Evolutionary conservation across 1,284 basidiomycete genomes (phyloP), one percentile per base, ranked within the genome.

Genomic region (Ustilago vetiveriae): DNA sequence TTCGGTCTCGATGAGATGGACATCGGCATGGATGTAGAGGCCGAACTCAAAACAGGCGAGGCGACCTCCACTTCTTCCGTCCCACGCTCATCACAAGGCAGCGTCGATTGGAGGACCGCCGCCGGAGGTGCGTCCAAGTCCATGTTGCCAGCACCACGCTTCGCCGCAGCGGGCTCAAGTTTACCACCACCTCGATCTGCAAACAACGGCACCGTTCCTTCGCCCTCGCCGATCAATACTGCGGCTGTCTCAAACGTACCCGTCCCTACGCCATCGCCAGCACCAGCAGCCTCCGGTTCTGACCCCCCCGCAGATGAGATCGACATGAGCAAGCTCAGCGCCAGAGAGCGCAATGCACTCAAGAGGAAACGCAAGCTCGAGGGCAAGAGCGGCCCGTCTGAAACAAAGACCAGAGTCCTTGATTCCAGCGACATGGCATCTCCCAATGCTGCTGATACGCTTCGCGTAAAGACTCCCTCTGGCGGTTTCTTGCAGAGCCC

Each of bases 341-440:
- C 92, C 16, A 87, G 93, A 43, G 93, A 96, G 81, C 88, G 90
- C 30, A 96, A 95, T 81, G 87, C 92, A 41, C 85, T 95, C 30
- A 96, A 96, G 80, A 87, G 93, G 17, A 95, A 95, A 78, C 88
- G 92, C 45, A 96, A 95, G 79, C 85, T 88, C 14, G 92, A 92
- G n/a, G 92, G 89, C 73, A 83, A 83, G 45, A 44, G 42, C 10
- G 56, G 66, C 19, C 47, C 52, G 14, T 49, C 51, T 23, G 63
- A 70, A 10, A 43, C 45, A 36, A 73, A 74, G 53, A 70, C 58
- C 5, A 33, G 53, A 16, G 57, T 65, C 32, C 35, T 55, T 39
- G 64, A 84, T 86, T 33, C 90, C 88, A 2, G 89, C 45, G 72
- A 70, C 37, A 53, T 45, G 38, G 42, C 46, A 16, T 63, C 68